Evolutionary conservation across 2,329 filamentous ascomycete genomes (phyloP).

Genomic region (Endothia cerciana): DNA sequence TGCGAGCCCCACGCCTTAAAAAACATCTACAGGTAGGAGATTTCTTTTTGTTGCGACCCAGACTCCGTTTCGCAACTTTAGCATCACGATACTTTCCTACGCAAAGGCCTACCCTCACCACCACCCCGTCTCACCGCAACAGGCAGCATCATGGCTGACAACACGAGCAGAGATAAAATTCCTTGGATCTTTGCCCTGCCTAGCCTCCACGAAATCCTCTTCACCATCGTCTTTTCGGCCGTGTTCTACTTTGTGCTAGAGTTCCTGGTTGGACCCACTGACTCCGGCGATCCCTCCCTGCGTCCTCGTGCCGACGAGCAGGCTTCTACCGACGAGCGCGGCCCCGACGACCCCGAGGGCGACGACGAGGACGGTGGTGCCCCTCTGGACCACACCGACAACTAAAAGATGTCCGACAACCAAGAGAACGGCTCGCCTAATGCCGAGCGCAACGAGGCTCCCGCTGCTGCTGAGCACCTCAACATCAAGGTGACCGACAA

Average conservation of each 20-base stretch:
- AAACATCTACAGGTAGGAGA: constrained; percentile 7
- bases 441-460: constrained; percentile 45
- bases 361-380: background rate
- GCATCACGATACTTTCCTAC: background rate
- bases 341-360: background rate
- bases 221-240: background rate
- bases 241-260: too few species aligned
- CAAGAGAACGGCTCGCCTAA: constrained; percentile 54
- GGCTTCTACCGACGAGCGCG: background rate
- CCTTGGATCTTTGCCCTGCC: background rate
- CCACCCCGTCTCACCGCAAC: background rate
- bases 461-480: constrained; percentile 72
- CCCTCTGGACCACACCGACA: background rate
- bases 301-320: background rate
- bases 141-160: background rate
- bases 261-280: too few species aligned
- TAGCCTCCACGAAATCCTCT: background rate
- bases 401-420: constrained; percentile 47
- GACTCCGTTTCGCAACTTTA: background rate
- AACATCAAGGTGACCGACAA: constrained; percentile 99
- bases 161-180: background rate
- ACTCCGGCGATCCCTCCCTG: too few species aligned
- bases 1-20: background rate
- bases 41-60: background rate
- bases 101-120: background rate